A percentile compares a stretch with the other conserved stretches of the same genome.
Conservation (phyloP, 2,329 filamentous ascomycete genomes). For the Fusarium sp. region DNA sequence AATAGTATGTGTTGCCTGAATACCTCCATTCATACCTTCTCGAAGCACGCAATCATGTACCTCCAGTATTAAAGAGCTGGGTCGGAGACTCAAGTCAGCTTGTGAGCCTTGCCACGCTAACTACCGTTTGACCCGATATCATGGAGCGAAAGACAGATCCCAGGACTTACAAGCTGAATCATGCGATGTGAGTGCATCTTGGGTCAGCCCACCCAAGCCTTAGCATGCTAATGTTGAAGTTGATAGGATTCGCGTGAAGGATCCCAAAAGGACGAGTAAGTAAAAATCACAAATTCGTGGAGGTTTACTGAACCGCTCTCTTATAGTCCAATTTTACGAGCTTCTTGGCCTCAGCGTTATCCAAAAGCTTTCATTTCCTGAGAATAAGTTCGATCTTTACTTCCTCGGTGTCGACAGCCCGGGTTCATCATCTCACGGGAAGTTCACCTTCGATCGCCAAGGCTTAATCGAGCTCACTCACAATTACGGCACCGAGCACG, state of each 20-base stretch:
- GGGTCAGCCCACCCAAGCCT: accelerated
- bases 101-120: background rate
- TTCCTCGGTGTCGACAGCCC: background rate
- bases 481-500: background rate
- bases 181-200: background rate
- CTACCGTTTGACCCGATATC: background rate
- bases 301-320: background rate
- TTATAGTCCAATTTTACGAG: background rate
- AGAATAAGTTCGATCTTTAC: background rate
- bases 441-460: background rate
- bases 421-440: background rate
- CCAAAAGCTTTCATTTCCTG: background rate
- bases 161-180: background rate
- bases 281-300: background rate
- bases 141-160: background rate
- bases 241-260: background rate
- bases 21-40: background rate
- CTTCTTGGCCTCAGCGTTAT: background rate
- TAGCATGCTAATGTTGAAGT: accelerated
- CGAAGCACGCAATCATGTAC: background rate
- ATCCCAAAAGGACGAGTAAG: background rate
- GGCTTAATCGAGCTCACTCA: background rate
- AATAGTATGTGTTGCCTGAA: background rate
- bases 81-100: background rate
- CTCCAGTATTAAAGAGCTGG: background rate